A percentile compares a stretch with the other conserved stretches of the same genome.
Evolutionary conservation across 2,329 filamentous ascomycete genomes (phyloP).

Genomic region (Fusarium sp.): DNA sequence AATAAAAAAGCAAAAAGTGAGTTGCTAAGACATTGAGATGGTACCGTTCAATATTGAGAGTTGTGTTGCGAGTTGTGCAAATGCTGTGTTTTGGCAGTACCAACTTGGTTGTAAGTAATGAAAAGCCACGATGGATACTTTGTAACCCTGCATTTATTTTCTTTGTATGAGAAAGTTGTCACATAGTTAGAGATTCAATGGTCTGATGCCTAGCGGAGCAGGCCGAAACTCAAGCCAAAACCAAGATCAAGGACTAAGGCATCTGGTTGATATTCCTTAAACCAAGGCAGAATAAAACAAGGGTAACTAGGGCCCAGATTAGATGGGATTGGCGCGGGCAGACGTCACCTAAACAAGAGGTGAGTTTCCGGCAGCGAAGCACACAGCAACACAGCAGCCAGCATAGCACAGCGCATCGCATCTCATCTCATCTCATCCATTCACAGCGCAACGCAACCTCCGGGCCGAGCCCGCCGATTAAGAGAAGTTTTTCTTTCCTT

Average conservation of each 20-base stretch:
- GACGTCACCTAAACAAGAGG: slow-evolving; percentile 34
- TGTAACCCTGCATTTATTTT: slow-evolving; percentile 22
- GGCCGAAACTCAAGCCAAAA: slow-evolving; percentile 12
- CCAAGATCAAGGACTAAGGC: slow-evolving; percentile 7
- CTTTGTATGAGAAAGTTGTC: not conserved
- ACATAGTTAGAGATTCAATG: slow-evolving; percentile 1
- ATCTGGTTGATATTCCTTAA: slow-evolving; percentile 12
- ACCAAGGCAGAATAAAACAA: slow-evolving; percentile 10
- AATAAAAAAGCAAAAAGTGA: slow-evolving; percentile 16
- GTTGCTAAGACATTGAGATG: slow-evolving; percentile 15
- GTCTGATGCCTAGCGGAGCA: slow-evolving; percentile 18
- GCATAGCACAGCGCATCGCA: not conserved
- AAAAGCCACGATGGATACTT: slow-evolving; percentile 30
- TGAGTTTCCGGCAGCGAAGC: slow-evolving; percentile 25
- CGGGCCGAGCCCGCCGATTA: slow-evolving; percentile 38
- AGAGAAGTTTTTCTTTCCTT: slow-evolving; percentile 20
- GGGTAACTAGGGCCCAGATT: slow-evolving; percentile 1
- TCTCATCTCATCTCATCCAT: not conserved
- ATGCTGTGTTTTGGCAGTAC: slow-evolving; percentile 22
- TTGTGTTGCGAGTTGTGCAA: slow-evolving; percentile 27
- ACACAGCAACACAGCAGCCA: slow-evolving; percentile 3
- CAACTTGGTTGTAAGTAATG: slow-evolving; percentile 1
- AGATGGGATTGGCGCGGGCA: slow-evolving; percentile 10
- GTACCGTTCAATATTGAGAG: slow-evolving; percentile 11
- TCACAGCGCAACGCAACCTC: slow-evolving; percentile 16